These are phyloP conservation scores for Lactifluus piperatus DNA, from an alignment of 768 basidiomycete genomes.

Conservation along the genomic window DNA sequence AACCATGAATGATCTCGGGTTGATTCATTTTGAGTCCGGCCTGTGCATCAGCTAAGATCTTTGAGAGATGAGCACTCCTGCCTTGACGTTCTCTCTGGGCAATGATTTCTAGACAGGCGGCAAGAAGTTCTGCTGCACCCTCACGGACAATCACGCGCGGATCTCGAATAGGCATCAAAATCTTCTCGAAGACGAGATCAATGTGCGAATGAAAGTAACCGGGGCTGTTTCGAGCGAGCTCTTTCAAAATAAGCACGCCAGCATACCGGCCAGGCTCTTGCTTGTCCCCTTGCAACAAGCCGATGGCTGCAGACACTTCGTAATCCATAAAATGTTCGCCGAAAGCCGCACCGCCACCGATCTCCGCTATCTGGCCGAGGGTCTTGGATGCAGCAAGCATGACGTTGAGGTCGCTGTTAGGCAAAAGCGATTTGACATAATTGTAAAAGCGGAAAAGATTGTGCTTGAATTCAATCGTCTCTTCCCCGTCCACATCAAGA, in stretches of 20 bases:
- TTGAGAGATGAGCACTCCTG: constrained; percentile 56
- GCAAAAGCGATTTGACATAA: constrained; percentile 88
- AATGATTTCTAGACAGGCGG: constrained; percentile 86
- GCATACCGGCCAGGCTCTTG: constrained; percentile 83
- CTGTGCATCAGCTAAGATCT: constrained; percentile 87
- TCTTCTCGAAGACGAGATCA: constrained; percentile 81
- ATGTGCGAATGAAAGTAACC: constrained; percentile 86
- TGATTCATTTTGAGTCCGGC: constrained; percentile 68
- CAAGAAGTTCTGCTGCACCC: constrained; percentile 88
- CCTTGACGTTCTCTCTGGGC: constrained; percentile 60
- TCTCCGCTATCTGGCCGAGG: constrained; percentile 76
- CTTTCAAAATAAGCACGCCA: constrained; percentile 89
- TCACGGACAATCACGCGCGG: constrained; percentile 85
- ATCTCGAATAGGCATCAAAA: constrained; percentile 85
- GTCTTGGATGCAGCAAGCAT: constrained; percentile 95
- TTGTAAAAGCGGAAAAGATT: constrained; percentile 84
- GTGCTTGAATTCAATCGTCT: constrained; percentile 70
- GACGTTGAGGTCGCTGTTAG: constrained; percentile 83
- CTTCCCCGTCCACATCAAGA: constrained; percentile 68
- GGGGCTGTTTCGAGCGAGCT: constrained; percentile 83
- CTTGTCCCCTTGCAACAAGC: constrained; percentile 64
- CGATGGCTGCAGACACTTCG: constrained; percentile 79
- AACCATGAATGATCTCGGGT: constrained; percentile 89
- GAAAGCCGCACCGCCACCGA: constrained; percentile 75
- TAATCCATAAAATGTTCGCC: constrained; percentile 86